Evolutionary conservation across 192 early-diverging fungal species (phyloP), one percentile per base, ranked within the genome.

Genomic region (Backusella psychrophila): DNA sequence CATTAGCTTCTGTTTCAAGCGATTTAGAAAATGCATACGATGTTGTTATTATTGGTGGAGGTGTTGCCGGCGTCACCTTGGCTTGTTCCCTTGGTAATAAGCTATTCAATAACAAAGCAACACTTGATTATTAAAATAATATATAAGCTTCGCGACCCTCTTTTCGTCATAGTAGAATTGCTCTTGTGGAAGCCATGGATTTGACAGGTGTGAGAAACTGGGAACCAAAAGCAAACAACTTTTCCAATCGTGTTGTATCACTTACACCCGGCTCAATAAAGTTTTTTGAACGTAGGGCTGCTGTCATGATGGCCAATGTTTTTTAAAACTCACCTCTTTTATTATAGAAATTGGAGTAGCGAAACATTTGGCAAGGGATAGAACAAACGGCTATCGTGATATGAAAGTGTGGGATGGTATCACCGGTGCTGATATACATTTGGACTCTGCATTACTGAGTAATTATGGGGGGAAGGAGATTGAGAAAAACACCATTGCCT

Each of bases 31-130:
- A 9, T 23, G 39, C 44, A 5, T 94, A 93, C 72, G 95, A 98
- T 74, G 85, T 98, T 34, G 91, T 92, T 36, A 93, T 98, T 78
- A 91, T 98, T 17, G 97, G 97, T 19, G 96, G 95, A 34, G 97
- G 97, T 21, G 90, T 95, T 36, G 90, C 94, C 12, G 97, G 97
- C 42, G 93, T 90, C n/a, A 91, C 96, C 9, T 80, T 96, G 36
- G 96, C 95, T 4, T 89, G 88, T 67, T 88, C 91, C 23, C 85
- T 98, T 69, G 89, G 91, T 94, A 77, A 52, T 29, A 17, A 21
- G 33, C 33, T 33, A 33, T 33, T 33, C 33, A 33, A 33, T 33
- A 33, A 3, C 33, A 33, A 33, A 33, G 33, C 33, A 33, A 33
- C 33, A 23, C 14, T 31, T 33, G 68, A 41, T 33, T 33, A 33